Evolutionary conservation across 495 filamentous ascomycete genomes (phyloP), one percentile per base, ranked within the genome.

Genomic region (Articulospora tetracladia): DNA sequence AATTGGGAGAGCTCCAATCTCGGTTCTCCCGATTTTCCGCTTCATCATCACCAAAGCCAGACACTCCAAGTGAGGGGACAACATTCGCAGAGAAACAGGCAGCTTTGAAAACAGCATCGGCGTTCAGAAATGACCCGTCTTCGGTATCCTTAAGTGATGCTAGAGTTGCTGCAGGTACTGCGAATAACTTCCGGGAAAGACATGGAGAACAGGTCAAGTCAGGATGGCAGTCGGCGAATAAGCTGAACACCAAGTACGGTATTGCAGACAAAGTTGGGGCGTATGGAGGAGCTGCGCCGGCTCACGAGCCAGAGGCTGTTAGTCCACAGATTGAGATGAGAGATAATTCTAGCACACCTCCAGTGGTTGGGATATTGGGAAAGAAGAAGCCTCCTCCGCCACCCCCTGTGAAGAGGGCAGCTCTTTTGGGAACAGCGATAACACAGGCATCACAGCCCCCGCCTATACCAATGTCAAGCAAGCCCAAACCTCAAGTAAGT

Each of bases 191-290:
- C 67, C 86, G 88, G 22, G 84, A 90, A 69, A 62, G 86, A 50
- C 88, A 92, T 69, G 84, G 84, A 4, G 88, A 86, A 25, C 85
- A 92, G 67, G 84, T 92, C 7, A 80, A 86, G 1, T 74, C 82
- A 8, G 90, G 89, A 0, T 77, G 80, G 69, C 75, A 81, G 66
- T 79, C 77, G n/a, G 82, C 85, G 15, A 80, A 79, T 49, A 77
- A 75, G 0, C 53, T 88, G 62, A 78, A 81, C 32, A 73, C 79
- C 55, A 86, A 82, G 57, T 81, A 83, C 64, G 72, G 72, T 15
- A 70, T 75, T 59, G 67, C 63, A 57, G 70, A 73, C 41, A 65
- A 60, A 50, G 55, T 58, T 39, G 59, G 59, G 22, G 32, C 59
- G 25, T 57, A 68, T 59, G 64, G 54, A 36, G 47, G 58, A 27